Conservation (phyloP, 192 early-diverging fungal genomes). For the Backusella sp. region DNA sequence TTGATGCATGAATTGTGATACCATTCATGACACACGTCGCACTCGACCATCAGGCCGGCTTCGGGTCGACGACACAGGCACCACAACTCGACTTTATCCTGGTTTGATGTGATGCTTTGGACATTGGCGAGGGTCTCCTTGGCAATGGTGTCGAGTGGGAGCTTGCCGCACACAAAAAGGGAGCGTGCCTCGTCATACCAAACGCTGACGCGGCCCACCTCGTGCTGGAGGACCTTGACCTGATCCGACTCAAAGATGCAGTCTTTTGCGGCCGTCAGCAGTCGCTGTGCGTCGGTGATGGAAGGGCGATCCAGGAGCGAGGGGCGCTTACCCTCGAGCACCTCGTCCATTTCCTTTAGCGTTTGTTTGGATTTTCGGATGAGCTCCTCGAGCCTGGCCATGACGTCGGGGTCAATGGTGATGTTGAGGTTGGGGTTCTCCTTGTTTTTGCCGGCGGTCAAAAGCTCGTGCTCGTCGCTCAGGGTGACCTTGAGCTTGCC, state of each 20-base stretch:
- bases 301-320: conserved; percentile 7
- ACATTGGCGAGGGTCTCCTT: background rate
- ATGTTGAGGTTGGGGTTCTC: background rate
- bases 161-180: background rate
- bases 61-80: conserved; percentile 66
- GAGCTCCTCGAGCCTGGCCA: conserved; percentile 44
- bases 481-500: conserved; percentile 1
- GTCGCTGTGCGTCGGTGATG: background rate
- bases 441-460: background rate
- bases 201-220: background rate
- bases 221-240: background rate
- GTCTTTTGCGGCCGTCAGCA: background rate
- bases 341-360: background rate
- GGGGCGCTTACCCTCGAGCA: background rate
- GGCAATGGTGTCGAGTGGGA: background rate
- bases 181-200: background rate
- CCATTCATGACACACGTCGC: conserved; percentile 65
- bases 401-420: conserved; percentile 11
- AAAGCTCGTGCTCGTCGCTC: background rate
- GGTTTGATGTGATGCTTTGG: background rate
- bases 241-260: background rate
- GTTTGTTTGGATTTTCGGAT: conserved; percentile 35
- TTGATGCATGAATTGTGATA: conserved; percentile 62
- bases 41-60: conserved; percentile 66
- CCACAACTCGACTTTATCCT: conserved; percentile 29